phyloP scores from a whole-genome alignment of 169 alveolate genomes.

The Cryptosporidium tyzzeri region DNA sequence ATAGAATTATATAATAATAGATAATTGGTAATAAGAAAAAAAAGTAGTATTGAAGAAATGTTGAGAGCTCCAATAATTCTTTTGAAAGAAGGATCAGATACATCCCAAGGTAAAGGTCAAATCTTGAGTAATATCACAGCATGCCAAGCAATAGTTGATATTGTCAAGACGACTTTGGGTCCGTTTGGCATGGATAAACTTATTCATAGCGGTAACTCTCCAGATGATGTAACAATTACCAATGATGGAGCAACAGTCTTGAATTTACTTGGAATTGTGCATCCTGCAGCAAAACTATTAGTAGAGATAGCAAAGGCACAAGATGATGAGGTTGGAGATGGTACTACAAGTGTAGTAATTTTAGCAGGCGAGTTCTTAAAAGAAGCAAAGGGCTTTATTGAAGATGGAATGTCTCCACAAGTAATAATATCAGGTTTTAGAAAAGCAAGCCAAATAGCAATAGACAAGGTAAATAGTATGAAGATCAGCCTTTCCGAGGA shows the following conservation, averaged over 20 bases:
- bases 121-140: slow-evolving; percentile 96
- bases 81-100: slow-evolving; percentile 96
- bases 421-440: slow-evolving; percentile 94
- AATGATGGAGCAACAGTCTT: slow-evolving; percentile 99
- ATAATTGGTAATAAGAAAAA: neutral
- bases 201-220: slow-evolving; percentile 87
- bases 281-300: slow-evolving; percentile 97
- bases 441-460: slow-evolving; percentile 90
- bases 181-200: slow-evolving; percentile 99
- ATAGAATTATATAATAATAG: neutral
- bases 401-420: slow-evolving; percentile 96
- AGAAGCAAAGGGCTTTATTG: slow-evolving; percentile 94
- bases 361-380: slow-evolving; percentile 96
- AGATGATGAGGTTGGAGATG: slow-evolving; percentile 96
- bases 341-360: slow-evolving; percentile 95
- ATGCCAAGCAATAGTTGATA: slow-evolving; percentile 93
- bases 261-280: slow-evolving; percentile 92
- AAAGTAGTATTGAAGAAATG: slow-evolving; percentile 19
- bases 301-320: slow-evolving; percentile 97
- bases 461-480: slow-evolving; percentile 81
- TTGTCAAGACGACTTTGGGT: slow-evolving; percentile 94
- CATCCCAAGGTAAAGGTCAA: slow-evolving; percentile 95
- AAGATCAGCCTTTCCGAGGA: slow-evolving; percentile 82
- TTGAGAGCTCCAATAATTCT: slow-evolving; percentile 89
- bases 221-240: slow-evolving; percentile 92